Evolutionary conservation across 1,139 yeast species (phyloP).

Genomic region (Yamadazyma trypodendri): DNA sequence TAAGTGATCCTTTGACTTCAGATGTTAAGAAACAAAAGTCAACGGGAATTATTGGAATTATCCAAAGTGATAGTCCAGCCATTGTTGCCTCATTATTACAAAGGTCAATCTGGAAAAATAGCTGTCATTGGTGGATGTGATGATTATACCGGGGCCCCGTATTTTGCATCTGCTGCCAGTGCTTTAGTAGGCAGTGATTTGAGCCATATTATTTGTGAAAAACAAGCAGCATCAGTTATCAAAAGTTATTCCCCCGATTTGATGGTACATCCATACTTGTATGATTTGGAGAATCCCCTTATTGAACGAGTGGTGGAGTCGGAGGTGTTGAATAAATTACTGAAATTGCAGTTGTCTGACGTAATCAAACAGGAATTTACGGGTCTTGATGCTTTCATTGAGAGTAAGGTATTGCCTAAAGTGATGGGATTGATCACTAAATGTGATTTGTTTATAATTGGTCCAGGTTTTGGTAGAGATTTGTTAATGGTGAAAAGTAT

Average conservation of each 20-base stretch:
- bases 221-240: slow-evolving; percentile 73
- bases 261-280: slow-evolving; percentile 92
- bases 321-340: slow-evolving; percentile 18
- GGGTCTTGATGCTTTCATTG: slow-evolving; percentile 32
- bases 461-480: slow-evolving; percentile 94
- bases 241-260: slow-evolving; percentile 88
- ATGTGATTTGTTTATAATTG: slow-evolving; percentile 80
- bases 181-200: slow-evolving; percentile 86
- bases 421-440: slow-evolving; percentile 56
- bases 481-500: slow-evolving; percentile 61
- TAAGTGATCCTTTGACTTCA: not conserved
- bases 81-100: slow-evolving; percentile 66
- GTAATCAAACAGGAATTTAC: slow-evolving; percentile 18
- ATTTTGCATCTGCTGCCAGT: slow-evolving; percentile 80
- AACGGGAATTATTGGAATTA: slow-evolving; percentile 46
- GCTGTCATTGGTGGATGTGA: slow-evolving; percentile 93
- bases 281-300: slow-evolving; percentile 27
- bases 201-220: slow-evolving; percentile 83
- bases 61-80: slow-evolving; percentile 73
- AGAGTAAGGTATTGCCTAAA: slow-evolving; percentile 51
- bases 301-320: slow-evolving; percentile 11
- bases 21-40: slow-evolving; percentile 33
- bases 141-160: slow-evolving; percentile 97
- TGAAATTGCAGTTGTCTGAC: slow-evolving; percentile 20
- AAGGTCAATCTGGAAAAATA: slow-evolving; percentile 90